phyloP scores from a whole-genome alignment of 805 yeast genomes.

The Wickerhamiella hasegawae region DNA sequence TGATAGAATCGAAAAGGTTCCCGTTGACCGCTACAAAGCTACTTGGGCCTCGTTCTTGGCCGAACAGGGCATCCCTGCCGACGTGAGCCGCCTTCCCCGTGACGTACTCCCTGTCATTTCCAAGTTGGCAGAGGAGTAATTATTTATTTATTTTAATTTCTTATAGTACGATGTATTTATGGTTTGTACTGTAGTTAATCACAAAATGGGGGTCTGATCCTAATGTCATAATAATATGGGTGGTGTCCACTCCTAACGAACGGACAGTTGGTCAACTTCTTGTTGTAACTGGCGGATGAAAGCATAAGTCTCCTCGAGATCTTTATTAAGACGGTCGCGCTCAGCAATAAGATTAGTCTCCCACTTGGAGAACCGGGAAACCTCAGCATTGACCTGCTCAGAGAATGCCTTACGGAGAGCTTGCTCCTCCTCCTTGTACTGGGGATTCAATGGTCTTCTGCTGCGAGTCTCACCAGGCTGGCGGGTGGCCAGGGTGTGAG shows the following conservation, averaged over 20 bases:
- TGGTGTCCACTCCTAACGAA: not conserved
- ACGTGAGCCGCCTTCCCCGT: not conserved
- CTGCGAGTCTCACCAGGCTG: constrained; percentile 25
- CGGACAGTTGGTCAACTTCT: constrained; percentile 15
- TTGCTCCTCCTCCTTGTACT: constrained; percentile 92
- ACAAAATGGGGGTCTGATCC: too few species aligned
- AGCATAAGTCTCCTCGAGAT: constrained; percentile 70
- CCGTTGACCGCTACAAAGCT: constrained; percentile 50
- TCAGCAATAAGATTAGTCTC: constrained; percentile 91
- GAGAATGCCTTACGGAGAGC: constrained; percentile 87
- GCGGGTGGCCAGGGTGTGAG: constrained; percentile 37
- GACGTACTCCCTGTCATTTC: not conserved
- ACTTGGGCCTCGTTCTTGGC: constrained; percentile 46
- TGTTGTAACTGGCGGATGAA: constrained; percentile 23
- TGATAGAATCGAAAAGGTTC: constrained; percentile 58
- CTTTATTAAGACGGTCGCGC: constrained; percentile 85
- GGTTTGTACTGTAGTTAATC: too few species aligned
- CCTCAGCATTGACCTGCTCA: constrained; percentile 92
- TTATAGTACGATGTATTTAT: too few species aligned
- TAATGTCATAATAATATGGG: too few species aligned
- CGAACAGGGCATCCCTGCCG: constrained; percentile 9
- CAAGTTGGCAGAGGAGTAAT: not conserved
- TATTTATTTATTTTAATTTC: not conserved
- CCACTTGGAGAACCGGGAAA: constrained; percentile 96
- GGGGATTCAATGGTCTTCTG: constrained; percentile 51